Conservation (phyloP, 75 land plant genomes). For the Pinus tabuliformis region DNA sequence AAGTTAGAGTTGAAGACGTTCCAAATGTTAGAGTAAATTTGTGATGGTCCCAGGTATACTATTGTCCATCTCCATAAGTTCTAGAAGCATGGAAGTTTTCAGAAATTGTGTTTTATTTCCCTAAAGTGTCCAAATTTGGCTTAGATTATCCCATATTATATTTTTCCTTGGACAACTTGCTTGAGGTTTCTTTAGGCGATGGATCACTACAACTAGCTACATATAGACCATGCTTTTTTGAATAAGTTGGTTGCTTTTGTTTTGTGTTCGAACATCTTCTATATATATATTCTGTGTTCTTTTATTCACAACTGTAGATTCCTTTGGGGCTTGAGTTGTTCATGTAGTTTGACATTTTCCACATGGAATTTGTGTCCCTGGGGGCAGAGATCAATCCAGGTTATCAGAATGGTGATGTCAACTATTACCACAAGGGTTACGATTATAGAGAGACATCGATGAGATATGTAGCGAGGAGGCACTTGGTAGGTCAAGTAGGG, state of each 20-base stretch:
- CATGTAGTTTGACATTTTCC: too few relatives aligned
- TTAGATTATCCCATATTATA: not conserved
- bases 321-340: conserved; percentile 60
- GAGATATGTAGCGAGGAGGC: too few relatives aligned
- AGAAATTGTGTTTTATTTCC: not conserved
- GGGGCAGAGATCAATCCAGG: too few relatives aligned
- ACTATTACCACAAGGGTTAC: too few relatives aligned
- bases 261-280: conserved; percentile 83
- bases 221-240: conserved; percentile 20
- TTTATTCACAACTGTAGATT: conserved; percentile 78
- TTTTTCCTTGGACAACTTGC: not conserved
- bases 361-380: too few relatives aligned
- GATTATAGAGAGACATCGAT: too few relatives aligned
- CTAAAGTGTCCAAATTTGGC: not conserved
- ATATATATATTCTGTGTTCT: conserved; percentile 82
- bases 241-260: conserved; percentile 28
- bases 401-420: too few relatives aligned
- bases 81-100: not conserved
- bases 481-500: too few relatives aligned
- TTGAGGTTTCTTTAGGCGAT: conserved; percentile 6
- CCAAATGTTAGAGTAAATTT: too few relatives aligned
- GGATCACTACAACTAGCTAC: conserved; percentile 10
- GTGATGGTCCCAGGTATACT: not conserved
- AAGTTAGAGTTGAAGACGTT: too few relatives aligned
- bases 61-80: not conserved